Percentiles rank a stretch among this genome's conserved stretches.
Evolutionary conservation across 768 basidiomycete genomes (phyloP).

Genomic region (Collybiopsis confluens): DNA sequence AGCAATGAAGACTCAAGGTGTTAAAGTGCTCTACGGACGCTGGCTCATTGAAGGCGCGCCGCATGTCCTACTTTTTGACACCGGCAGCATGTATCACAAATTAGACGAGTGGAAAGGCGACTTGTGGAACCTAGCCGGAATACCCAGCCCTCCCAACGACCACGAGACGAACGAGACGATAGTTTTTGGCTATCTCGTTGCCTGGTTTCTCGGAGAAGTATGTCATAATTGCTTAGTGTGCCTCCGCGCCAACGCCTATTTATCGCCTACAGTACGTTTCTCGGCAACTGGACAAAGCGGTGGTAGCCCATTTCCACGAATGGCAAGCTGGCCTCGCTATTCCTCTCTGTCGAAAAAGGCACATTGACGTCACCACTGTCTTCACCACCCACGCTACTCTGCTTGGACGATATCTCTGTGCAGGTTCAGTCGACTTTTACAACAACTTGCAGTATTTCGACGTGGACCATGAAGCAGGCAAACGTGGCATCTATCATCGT

Average conservation of each 20-base stretch:
- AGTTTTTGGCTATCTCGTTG: constrained; percentile 94
- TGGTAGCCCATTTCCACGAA: constrained; percentile 98
- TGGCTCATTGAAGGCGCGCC: constrained; percentile 99
- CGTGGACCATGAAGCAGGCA: constrained; percentile 98
- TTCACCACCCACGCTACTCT: constrained; percentile 99
- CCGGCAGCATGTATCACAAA: constrained; percentile 77
- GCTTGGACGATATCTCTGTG: constrained; percentile 97
- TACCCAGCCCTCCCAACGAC: constrained; percentile 94
- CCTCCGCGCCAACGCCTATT: too few relatives aligned
- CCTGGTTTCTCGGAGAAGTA: constrained; percentile 99
- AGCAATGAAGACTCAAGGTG: constrained; percentile 84
- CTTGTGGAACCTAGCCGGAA: constrained; percentile 97
- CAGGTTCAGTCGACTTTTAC: constrained; percentile 98
- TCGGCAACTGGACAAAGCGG: constrained; percentile 77
- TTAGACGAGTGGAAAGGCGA: constrained; percentile 99
- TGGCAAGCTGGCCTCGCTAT: constrained; percentile 99
- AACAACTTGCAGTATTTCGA: constrained; percentile 99
- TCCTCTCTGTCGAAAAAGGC: constrained; percentile 90
- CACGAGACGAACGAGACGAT: constrained; percentile 98
- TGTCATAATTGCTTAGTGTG: too few relatives aligned
- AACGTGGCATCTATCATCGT: constrained; percentile 95
- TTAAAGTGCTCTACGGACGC: constrained; percentile 91
- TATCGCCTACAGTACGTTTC: constrained; percentile 61
- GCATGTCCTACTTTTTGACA: constrained; percentile 93
- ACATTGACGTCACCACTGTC: constrained; percentile 97